phyloP scores from a whole-genome alignment of 2,329 filamentous ascomycete species.

The Venturia aucupariae region DNA sequence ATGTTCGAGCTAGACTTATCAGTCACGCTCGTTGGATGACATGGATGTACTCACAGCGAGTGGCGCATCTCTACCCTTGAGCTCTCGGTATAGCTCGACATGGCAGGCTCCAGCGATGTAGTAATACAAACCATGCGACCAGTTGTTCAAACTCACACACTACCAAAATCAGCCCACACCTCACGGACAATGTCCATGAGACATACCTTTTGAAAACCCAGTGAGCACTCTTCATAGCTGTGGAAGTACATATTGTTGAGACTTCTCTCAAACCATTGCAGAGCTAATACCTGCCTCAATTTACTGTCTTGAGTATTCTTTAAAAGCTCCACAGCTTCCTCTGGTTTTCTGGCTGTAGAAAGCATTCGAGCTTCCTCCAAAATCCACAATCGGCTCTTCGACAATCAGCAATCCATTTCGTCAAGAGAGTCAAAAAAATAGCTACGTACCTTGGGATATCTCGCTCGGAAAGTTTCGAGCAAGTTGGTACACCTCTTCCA shows the following conservation, averaged over 20 bases:
- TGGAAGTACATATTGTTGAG: constrained; percentile 72
- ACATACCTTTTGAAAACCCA: constrained; percentile 57
- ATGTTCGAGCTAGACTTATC: constrained; percentile 19
- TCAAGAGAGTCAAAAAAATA: not conserved
- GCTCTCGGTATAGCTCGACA: constrained; percentile 68
- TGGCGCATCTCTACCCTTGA: constrained; percentile 34
- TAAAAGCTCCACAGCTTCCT: constrained; percentile 59
- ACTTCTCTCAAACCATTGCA: constrained; percentile 77
- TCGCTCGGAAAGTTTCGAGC: constrained; percentile 61
- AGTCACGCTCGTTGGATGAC: not conserved
- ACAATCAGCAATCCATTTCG: not conserved
- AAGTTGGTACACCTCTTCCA: constrained; percentile 56
- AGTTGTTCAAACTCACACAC: constrained; percentile 75
- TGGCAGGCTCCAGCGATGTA: constrained; percentile 75
- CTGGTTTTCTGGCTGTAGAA: constrained; percentile 56
- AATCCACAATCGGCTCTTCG: constrained; percentile 64
- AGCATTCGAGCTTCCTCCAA: constrained; percentile 78
- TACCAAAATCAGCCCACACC: constrained; percentile 21
- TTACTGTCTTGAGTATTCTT: constrained; percentile 51
- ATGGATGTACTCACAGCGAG: constrained; percentile 32
- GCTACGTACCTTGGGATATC: constrained; percentile 56
- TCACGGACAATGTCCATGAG: constrained; percentile 12
- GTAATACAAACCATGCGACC: constrained; percentile 83
- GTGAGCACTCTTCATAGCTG: constrained; percentile 63
- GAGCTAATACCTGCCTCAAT: constrained; percentile 79